phyloP scores from a whole-genome alignment of 108 stramenopile genomes.

The Cylindrotheca closterium region DNA sequence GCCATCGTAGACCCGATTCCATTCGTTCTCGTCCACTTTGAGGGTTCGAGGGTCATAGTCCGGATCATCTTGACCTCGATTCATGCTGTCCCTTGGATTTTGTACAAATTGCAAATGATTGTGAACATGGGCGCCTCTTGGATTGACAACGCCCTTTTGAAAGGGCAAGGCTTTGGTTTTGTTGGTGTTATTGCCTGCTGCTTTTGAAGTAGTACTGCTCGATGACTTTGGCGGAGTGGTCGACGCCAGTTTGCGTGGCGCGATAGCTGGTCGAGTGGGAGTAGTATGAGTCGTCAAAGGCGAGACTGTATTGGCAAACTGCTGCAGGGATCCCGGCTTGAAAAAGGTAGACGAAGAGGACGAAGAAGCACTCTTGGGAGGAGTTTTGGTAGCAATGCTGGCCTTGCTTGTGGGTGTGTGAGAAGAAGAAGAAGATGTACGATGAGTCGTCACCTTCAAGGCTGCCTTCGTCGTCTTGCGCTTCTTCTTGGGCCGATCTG shows the following conservation, averaged over 20 bases:
- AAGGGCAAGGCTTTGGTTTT: slow-evolving; percentile 2
- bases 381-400: background rate
- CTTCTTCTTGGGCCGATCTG: slow-evolving; percentile 1
- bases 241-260: background rate
- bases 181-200: background rate
- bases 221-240: background rate
- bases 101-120: slow-evolving; percentile 82
- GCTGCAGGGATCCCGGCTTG: background rate
- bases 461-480: slow-evolving; percentile 4
- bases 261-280: background rate
- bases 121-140: slow-evolving; percentile 86
- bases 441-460: background rate
- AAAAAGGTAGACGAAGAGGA: background rate
- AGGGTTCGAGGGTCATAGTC: slow-evolving; percentile 90
- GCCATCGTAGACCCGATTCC: slow-evolving; percentile 16
- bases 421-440: background rate
- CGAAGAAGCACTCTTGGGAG: slow-evolving; percentile 8
- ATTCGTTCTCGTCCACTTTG: slow-evolving; percentile 52
- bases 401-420: background rate
- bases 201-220: background rate
- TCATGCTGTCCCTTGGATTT: slow-evolving; percentile 55
- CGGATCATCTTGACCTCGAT: slow-evolving; percentile 64
- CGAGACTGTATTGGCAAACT: slow-evolving; percentile 26
- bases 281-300: slow-evolving; percentile 8
- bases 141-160: slow-evolving; percentile 56